phyloP scores from a whole-genome alignment of 441 rosid species.

The Hypseocharis bilobata region DNA sequence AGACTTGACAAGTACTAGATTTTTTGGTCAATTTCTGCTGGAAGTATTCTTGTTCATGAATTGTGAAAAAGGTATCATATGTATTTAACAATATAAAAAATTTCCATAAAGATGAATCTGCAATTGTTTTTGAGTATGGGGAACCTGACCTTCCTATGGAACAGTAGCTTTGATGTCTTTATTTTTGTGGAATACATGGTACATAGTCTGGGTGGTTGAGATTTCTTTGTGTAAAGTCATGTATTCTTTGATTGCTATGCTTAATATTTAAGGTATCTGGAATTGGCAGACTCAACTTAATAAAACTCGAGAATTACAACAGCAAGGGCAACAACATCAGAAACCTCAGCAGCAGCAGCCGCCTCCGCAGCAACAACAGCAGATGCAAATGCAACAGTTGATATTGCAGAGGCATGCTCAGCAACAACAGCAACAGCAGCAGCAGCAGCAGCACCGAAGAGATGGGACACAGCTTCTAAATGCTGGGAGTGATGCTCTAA shows the following conservation, averaged over 20 bases:
- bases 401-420: constrained; percentile 17
- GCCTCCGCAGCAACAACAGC: constrained; percentile 49
- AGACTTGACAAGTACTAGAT: too few relatives aligned
- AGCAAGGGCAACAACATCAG: constrained; percentile 32
- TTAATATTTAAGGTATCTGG: constrained; percentile 15
- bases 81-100: not conserved
- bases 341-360: constrained; percentile 38
- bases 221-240: not conserved
- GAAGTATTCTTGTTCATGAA: not conserved
- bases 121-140: not conserved
- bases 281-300: constrained; percentile 58
- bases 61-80: not conserved
- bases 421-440: constrained; percentile 40
- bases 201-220: not conserved
- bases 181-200: not conserved
- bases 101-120: too few relatives aligned
- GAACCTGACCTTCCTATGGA: not conserved
- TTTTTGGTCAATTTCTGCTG: too few relatives aligned
- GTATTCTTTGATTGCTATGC: not conserved
- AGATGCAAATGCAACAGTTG: constrained; percentile 22
- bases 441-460: constrained; percentile 52
- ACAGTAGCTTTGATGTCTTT: not conserved
- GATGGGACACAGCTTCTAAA: constrained; percentile 65
- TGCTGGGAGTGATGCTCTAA: constrained; percentile 52
- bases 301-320: constrained; percentile 51